phyloP scores from a whole-genome alignment of 179 eudicot species.

The Gypsophila paniculata region DNA sequence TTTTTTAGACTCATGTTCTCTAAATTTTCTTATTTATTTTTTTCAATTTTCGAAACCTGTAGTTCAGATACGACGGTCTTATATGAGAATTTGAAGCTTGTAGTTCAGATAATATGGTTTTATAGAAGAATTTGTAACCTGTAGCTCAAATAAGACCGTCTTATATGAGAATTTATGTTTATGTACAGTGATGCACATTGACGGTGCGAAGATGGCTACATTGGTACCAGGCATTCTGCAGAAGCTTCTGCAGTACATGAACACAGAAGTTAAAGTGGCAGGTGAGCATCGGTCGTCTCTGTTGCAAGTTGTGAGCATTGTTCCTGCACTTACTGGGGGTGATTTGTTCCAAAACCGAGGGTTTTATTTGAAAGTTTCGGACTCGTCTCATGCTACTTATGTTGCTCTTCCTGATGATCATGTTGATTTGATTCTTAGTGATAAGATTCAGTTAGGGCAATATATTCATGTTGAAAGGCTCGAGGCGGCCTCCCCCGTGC shows the following conservation, averaged over 20 bases:
- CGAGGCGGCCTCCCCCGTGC: constrained; percentile 66
- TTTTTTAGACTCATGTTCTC: constrained; percentile 16
- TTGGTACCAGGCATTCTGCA: constrained; percentile 58
- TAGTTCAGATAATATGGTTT: too few species aligned
- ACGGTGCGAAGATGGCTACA: constrained; percentile 47
- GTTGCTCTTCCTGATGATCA: constrained; percentile 61
- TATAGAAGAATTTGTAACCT: constrained; percentile 7
- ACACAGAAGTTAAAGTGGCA: constrained; percentile 54
- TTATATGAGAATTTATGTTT: constrained; percentile 17
- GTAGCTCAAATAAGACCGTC: constrained; percentile 18
- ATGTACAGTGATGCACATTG: constrained; percentile 58
- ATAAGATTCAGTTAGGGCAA: constrained; percentile 76
- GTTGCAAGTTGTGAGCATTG: constrained; percentile 68
- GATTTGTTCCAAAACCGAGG: constrained; percentile 62
- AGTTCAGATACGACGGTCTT: too few species aligned
- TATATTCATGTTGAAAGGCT: constrained; percentile 61
- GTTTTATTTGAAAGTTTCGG: constrained; percentile 69
- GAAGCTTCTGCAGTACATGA: constrained; percentile 58
- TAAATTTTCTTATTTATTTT: neutral
- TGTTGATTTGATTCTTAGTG: constrained; percentile 59
- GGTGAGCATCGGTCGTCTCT: constrained; percentile 80
- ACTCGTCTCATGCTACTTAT: constrained; percentile 76
- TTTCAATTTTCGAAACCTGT: too few species aligned
- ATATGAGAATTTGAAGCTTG: too few species aligned
- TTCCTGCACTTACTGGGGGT: constrained; percentile 58